Base-by-base conservation (phyloP, 2,329 filamentous ascomycete genomes). In the Alternaria sp. region DNA sequence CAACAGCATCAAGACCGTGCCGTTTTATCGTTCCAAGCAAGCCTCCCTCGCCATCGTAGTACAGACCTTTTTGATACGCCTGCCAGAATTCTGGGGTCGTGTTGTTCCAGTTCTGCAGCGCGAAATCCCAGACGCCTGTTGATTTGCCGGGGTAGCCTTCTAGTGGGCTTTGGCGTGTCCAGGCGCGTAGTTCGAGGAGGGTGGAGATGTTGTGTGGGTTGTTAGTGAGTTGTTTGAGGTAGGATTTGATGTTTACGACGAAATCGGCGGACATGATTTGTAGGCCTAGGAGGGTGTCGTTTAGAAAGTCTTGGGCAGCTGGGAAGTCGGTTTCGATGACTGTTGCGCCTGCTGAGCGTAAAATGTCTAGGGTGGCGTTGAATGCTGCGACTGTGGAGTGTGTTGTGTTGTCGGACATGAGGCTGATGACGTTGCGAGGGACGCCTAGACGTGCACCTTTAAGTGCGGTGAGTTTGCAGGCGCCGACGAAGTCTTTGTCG, bases 241-340 rank as follows among this genome's bases (percentile, higher is more conserved):
- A 93, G 1, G 81, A 77, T 58, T 85, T 84, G 76, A 92, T 86
- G 77, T 90, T 87, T 78, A 90, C 87, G 70, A 90, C 90, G 71
- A 90, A 90, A 74, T 92, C 89, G 0, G 89, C 87, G 14, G 89
- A 92, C 78, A 92, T 87, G 64, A 93, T 92, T n/a, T 88, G 81
- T 70, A 82, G 88, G 3, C 89, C 89, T 5, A 89, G 86, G 1
- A 33, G 37, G 10, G 82, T 84, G 6, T 90, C 90, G 66, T 88
- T 90, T 71, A 91, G 89, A 86, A 91, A 94, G 77, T 93, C 84
- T 90, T 90, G 94, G n/a, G 89, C 89, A 53, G 86, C 76, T 0
- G 88, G 89, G 30, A 86, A 87, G 23, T 92, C 87, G 0, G 81
- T 86, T 71, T 89, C 78, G 72, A 93, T 82, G 44, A 94, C 84